Evolutionary conservation across 768 basidiomycete genomes (phyloP), one percentile per base, ranked within the genome.

Genomic region (Lactarius trivialis): DNA sequence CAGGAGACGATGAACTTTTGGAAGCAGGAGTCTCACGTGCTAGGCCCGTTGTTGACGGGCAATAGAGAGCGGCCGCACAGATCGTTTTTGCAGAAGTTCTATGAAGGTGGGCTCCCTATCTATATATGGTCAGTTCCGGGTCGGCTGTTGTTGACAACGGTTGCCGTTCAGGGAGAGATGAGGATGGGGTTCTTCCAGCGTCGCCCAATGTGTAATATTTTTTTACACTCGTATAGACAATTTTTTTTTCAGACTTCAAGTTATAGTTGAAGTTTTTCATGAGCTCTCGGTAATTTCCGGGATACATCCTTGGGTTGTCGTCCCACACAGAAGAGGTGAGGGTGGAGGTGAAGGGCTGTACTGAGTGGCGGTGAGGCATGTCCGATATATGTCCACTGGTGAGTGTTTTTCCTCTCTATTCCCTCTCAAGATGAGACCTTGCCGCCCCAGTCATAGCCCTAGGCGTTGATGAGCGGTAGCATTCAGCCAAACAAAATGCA

Each of bases 1-100:
- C 96, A 98, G 79, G 96, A 98, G 79, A 88, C 88, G 56, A 79
- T 97, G 80, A 98, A 98, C 71, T 83, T 82, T 69, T 98, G 94
- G 94, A 94, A 94, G 71, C 89, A 91, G 77, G 81, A 79, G 48
- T 88, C 91, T 64, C 91, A 93, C 70, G 77, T 93, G 33, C 74
- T 85, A 73, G 90, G 89, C 3, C 81, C 89, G 36, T 71, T 92
- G 55, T 73, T 91, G 61, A 73, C 21, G 7, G 45, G 81, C 64
- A 76, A 78, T 8, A 74, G 76, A 65, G 76, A 80, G 57, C 78
- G 80, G 62, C 77, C 77, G 6, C 76, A 72, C 60, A 73, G 77
- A 58, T 82, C 86, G 24, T 93, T 93, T 72, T 75, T 93, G 79
- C 82, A 92, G 75, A 89, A 85, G 77, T 93, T 93, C 69, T 88